Percentiles rank a stretch among this genome's conserved stretches.
These are phyloP conservation scores for Cicer yamashitae DNA, from an alignment of 306 rosid genomes.

Conservation along the genomic window DNA sequence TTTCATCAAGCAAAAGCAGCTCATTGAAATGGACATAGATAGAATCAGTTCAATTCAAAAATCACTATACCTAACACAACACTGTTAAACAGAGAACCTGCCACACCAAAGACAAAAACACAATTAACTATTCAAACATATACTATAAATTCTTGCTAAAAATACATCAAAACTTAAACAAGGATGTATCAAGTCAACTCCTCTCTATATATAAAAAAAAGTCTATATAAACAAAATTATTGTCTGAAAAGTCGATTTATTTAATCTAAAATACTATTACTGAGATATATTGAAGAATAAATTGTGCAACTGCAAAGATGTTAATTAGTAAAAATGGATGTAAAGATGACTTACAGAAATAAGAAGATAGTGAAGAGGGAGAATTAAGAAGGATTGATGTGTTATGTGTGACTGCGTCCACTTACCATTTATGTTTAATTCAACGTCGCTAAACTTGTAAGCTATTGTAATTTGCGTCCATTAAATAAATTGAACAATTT, in stretches of 20 bases:
- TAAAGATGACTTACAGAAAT: slow-evolving; percentile 39
- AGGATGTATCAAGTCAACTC: background rate
- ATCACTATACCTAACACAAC: slow-evolving; percentile 11
- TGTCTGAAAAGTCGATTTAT: background rate
- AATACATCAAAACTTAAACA: background rate
- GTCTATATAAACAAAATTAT: slow-evolving; percentile 5
- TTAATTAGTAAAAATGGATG: background rate
- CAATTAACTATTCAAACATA: slow-evolving; percentile 11
- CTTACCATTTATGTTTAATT: background rate
- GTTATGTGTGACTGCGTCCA: background rate
- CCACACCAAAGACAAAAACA: slow-evolving; percentile 29
- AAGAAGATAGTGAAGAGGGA: background rate
- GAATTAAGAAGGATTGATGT: background rate
- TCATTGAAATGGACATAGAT: slow-evolving; percentile 42
- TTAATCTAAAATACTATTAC: no score
- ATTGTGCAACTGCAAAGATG: slow-evolving; percentile 25
- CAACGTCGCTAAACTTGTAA: background rate
- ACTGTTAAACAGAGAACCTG: slow-evolving; percentile 42
- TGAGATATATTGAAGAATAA: slow-evolving; percentile 2
- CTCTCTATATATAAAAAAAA: background rate
- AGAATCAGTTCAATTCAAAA: background rate
- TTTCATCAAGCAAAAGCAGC: slow-evolving; percentile 56
- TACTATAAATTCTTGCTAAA: no score
- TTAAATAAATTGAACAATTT: no score
- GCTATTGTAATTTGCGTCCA: background rate